phyloP scores from a whole-genome alignment of 164 flowering plant genomes.

The Vitis riparia region DNA sequence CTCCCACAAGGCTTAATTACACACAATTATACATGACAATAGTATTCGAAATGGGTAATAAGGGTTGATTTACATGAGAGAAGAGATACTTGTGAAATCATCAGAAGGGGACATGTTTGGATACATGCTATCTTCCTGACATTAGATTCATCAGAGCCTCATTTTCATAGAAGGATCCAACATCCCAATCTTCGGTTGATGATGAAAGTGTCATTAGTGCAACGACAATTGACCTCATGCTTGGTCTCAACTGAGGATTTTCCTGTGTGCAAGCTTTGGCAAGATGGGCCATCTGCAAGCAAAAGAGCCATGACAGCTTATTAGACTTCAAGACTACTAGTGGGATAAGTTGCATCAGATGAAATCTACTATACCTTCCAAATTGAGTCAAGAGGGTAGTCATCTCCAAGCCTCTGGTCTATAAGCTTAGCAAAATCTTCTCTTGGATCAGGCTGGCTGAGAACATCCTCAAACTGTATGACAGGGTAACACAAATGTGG shows the following conservation, averaged over 20 bases:
- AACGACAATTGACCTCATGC: slow-evolving; percentile 83
- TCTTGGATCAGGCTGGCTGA: slow-evolving; percentile 47
- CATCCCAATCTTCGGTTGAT: slow-evolving; percentile 74
- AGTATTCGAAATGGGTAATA: too few relatives aligned
- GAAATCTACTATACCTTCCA: slow-evolving; percentile 41
- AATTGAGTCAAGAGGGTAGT: slow-evolving; percentile 68
- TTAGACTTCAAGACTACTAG: too few relatives aligned
- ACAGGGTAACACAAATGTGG: background rate
- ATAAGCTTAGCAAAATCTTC: slow-evolving; percentile 55
- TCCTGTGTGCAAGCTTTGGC: slow-evolving; percentile 85
- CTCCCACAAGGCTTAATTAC: too few relatives aligned
- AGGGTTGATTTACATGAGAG: too few relatives aligned
- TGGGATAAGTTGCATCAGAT: too few relatives aligned
- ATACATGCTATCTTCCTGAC: slow-evolving; percentile 63
- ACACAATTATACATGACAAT: too few relatives aligned
- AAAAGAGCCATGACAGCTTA: background rate
- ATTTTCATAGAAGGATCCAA: slow-evolving; percentile 71
- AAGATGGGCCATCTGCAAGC: slow-evolving; percentile 68
- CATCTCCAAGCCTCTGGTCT: slow-evolving; percentile 72
- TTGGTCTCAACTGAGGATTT: slow-evolving; percentile 76
- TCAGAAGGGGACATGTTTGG: background rate
- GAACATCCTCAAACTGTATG: slow-evolving; percentile 75
- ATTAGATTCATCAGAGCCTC: slow-evolving; percentile 63
- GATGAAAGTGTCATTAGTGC: slow-evolving; percentile 83
- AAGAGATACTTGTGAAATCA: too few relatives aligned